phyloP scores from a whole-genome alignment of 2,329 filamentous ascomycete species.

The Reticulascus tulasneorum region DNA sequence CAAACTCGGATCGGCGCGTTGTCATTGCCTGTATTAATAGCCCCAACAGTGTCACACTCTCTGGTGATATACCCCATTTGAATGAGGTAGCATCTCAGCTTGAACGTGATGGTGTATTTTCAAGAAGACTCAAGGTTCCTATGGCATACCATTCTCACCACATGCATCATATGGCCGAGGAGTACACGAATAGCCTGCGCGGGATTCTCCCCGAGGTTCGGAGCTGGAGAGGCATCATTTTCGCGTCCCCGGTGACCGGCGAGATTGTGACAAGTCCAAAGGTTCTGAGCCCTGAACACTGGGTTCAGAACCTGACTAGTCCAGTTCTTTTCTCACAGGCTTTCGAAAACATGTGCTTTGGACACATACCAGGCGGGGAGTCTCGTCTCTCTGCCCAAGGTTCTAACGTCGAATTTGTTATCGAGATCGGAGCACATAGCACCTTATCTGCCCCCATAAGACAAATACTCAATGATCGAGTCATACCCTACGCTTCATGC shows the following conservation, averaged over 20 bases:
- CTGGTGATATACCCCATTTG: slow-evolving; percentile 19
- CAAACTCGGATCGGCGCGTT: slow-evolving; percentile 10
- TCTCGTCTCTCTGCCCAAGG: no score
- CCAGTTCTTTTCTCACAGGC: slow-evolving; percentile 3
- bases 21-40: slow-evolving; percentile 35
- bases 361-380: no score
- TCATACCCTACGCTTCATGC: slow-evolving; percentile 13
- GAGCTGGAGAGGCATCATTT: slow-evolving; percentile 23
- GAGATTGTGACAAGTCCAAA: slow-evolving; percentile 18
- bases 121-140: slow-evolving; percentile 13
- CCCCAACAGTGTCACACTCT: slow-evolving; percentile 28
- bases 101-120: slow-evolving; percentile 14
- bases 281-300: neutral
- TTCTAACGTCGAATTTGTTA: slow-evolving; percentile 28
- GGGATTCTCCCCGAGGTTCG: slow-evolving; percentile 1
- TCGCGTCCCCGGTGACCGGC: slow-evolving; percentile 7
- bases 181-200: slow-evolving; percentile 1
- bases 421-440: slow-evolving; percentile 47
- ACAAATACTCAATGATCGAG: slow-evolving; percentile 33
- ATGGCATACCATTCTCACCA: slow-evolving; percentile 7
- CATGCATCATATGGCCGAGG: slow-evolving; percentile 42
- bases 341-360: slow-evolving; percentile 2
- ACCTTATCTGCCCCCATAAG: slow-evolving; percentile 46
- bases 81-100: slow-evolving; percentile 12
- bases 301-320: slow-evolving; percentile 6